These are phyloP conservation scores for Geosiphon pyriformis DNA, from an alignment of 192 early-diverging fungal genomes.

Conservation along the genomic window DNA sequence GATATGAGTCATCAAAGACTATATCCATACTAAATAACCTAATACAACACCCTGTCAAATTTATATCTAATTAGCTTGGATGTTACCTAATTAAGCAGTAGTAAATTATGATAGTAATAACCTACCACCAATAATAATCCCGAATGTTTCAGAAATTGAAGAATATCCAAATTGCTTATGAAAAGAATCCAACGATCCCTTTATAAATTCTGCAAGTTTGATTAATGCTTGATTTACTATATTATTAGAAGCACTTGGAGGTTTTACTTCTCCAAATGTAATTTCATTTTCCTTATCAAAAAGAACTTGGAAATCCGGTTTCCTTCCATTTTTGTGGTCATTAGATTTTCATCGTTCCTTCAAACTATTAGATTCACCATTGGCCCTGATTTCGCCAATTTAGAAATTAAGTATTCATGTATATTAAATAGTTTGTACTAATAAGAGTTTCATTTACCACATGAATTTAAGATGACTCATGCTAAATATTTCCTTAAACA, in stretches of 20 bases:
- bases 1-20: neutral
- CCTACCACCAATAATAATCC: neutral
- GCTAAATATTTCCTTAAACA: too few species aligned
- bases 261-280: constrained; percentile 11
- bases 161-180: constrained; percentile 10
- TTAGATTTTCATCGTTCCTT: neutral
- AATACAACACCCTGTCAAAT: constrained; percentile 6
- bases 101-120: neutral
- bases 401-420: neutral
- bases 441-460: too few species aligned
- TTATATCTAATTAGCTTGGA: constrained; percentile 6
- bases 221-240: constrained; percentile 6
- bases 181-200: constrained; percentile 5
- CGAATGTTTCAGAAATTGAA: constrained; percentile 1
- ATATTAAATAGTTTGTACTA: too few species aligned
- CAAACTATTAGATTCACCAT: neutral
- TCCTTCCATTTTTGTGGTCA: neutral
- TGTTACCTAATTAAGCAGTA: neutral
- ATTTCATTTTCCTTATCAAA: constrained; percentile 4
- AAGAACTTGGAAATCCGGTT: constrained; percentile 2
- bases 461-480: too few species aligned
- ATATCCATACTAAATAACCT: constrained; percentile 10
- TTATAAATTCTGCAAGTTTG: constrained; percentile 5
- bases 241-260: neutral
- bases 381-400: neutral